Base-by-base conservation (phyloP, 169 alveolate species). In the Cryptosporidium sp. region DNA sequence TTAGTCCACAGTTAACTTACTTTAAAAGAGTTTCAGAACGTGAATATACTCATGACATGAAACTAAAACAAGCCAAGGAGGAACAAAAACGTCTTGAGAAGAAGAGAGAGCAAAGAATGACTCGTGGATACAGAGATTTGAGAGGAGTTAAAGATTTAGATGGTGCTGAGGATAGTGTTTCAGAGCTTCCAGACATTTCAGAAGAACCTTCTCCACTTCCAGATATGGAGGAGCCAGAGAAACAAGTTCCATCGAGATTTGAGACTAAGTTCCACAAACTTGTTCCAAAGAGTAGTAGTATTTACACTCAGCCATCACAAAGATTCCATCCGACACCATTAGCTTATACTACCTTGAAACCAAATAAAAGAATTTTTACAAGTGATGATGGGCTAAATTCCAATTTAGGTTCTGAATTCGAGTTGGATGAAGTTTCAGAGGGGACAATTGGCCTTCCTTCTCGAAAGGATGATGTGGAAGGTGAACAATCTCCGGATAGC, bases 161-260 rank as follows among this genome's bases (percentile, higher is more conserved):
- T 21, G 26, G 29, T 9, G 7, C 8, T n/a, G 86, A 73, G 0
- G 86, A 73, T 9, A 73, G 71, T n/a, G 84, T 6, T 69, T 69
- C 84, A 9, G 84, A 69, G 8, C 41, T 69, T 2, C 70, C 86
- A 18, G 86, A 52, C 0, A 71, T 48, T 26, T 50, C 69, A 7
- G 86, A 73, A 26, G 86, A 73, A 29, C 86, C 86, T 18, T 73
- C 86, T 51, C 86, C 86, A 55, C 37, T 73, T 3, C 86, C 86
- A 73, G 62, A 70, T 23, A 21, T 51, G 18, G 86, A 73, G 26
- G 51, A 31, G 7, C 50, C 71, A 35, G 26, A 14, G 7, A 55
- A 23, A 26, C 21, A 5, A 8, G 51, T n/a, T 16, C 86, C 86
- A 59, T 73, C 86, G 1, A 73, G 21, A 23, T 39, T 73, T 58